These are phyloP conservation scores for Ilyonectria mors-panacis DNA, from an alignment of 2,329 filamentous ascomycete genomes.

Conservation along the genomic window DNA sequence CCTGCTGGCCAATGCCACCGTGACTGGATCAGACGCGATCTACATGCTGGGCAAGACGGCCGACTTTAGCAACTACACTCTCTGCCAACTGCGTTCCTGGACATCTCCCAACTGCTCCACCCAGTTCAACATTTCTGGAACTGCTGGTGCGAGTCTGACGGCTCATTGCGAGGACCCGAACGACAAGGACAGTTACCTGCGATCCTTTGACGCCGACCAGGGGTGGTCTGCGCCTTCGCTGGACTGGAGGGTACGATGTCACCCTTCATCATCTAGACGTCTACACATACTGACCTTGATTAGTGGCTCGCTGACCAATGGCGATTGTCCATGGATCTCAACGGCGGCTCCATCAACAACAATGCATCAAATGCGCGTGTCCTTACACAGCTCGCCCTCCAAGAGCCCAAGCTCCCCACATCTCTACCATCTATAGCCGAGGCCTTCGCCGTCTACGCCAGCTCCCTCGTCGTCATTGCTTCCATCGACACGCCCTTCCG, in stretches of 20 bases:
- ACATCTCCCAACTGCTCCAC: slow-evolving; percentile 78
- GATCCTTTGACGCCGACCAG: slow-evolving; percentile 53
- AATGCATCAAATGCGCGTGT: slow-evolving; percentile 73
- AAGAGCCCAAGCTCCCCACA: slow-evolving; percentile 58
- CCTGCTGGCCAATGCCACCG: slow-evolving; percentile 72
- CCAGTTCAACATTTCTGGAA: slow-evolving; percentile 68
- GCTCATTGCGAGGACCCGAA: slow-evolving; percentile 72
- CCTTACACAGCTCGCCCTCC: slow-evolving; percentile 66
- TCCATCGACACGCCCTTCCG: slow-evolving; percentile 73
- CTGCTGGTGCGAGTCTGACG: slow-evolving; percentile 70
- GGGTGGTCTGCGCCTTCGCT: slow-evolving; percentile 51
- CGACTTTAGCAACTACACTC: slow-evolving; percentile 66
- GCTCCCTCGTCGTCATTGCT: slow-evolving; percentile 75
- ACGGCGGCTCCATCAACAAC: slow-evolving; percentile 67
- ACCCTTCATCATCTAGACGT: accelerated
- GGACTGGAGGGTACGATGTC: slow-evolving; percentile 64
- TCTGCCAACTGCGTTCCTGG: slow-evolving; percentile 78
- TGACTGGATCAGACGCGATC: slow-evolving; percentile 64
- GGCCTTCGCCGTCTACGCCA: slow-evolving; percentile 78
- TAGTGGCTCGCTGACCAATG: slow-evolving; percentile 67
- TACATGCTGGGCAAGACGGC: slow-evolving; percentile 74
- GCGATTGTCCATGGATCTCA: slow-evolving; percentile 69
- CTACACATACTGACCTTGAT: slow-evolving; percentile 19
- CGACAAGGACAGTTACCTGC: slow-evolving; percentile 70
- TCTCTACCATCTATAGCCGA: slow-evolving; percentile 79